phyloP scores from a whole-genome alignment of 1,139 yeast species.

The Chernovozyma aurita region DNA sequence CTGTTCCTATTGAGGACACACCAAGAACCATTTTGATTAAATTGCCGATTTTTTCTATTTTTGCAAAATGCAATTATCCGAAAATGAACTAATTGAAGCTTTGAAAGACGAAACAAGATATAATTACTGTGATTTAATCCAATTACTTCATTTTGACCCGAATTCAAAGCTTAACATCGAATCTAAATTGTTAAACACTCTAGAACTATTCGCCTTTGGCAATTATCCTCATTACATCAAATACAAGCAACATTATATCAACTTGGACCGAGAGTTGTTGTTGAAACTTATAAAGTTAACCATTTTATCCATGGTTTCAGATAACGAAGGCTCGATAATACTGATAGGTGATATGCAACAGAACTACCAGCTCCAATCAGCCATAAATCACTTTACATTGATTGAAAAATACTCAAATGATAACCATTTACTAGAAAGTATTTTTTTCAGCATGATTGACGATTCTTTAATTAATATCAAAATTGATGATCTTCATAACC shows the following conservation, averaged over 20 bases:
- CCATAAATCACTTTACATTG: slow-evolving; percentile 8
- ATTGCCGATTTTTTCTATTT: too few species aligned
- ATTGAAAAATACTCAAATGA: slow-evolving; percentile 2
- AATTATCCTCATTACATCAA: slow-evolving; percentile 22
- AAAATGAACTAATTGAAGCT: neutral
- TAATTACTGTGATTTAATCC: slow-evolving; percentile 5
- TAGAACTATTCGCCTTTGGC: slow-evolving; percentile 40
- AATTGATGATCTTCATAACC: slow-evolving; percentile 23
- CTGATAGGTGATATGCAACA: slow-evolving; percentile 12
- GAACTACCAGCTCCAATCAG: slow-evolving; percentile 18
- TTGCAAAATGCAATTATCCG: neutral
- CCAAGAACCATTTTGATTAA: too few species aligned
- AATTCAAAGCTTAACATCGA: neutral
- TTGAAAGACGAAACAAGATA: slow-evolving; percentile 4
- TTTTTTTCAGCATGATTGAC: slow-evolving; percentile 21
- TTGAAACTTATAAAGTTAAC: slow-evolving; percentile 27
- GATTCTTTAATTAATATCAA: slow-evolving; percentile 20
- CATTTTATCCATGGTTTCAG: slow-evolving; percentile 21
- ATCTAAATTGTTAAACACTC: slow-evolving; percentile 13
- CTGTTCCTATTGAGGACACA: too few species aligned
- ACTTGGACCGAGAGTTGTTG: slow-evolving; percentile 12
- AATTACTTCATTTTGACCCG: neutral
- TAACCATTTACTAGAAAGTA: slow-evolving; percentile 14
- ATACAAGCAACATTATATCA: slow-evolving; percentile 15
- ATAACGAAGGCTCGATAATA: slow-evolving; percentile 20